Conservation (phyloP, 1,284 basidiomycete genomes). For the Puccinia triticina region DNA sequence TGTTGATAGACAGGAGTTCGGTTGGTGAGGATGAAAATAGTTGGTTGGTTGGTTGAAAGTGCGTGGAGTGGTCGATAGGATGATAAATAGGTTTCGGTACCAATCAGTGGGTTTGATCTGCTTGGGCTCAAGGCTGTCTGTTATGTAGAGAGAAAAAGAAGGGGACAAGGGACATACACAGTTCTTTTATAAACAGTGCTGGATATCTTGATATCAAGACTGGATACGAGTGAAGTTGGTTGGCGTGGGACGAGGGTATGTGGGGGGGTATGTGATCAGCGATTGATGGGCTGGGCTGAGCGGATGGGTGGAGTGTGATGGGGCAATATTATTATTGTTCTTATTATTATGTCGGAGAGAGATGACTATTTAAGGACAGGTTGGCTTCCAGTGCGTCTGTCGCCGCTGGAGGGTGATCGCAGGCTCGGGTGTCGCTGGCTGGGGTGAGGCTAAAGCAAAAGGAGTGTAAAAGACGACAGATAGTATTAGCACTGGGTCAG, state of each 20-base stretch:
- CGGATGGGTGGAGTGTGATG: neutral
- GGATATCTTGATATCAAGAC: neutral
- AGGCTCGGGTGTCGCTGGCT: too few relatives aligned
- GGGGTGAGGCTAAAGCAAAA: too few relatives aligned
- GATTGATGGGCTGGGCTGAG: neutral
- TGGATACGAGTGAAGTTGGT: neutral
- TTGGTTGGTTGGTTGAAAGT: neutral
- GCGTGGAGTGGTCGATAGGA: neutral
- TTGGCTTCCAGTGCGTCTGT: too few relatives aligned
- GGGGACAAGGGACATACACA: neutral
- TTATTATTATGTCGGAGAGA: too few relatives aligned
- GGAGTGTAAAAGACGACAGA: too few relatives aligned
- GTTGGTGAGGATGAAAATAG: neutral
- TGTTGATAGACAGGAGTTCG: constrained; percentile 3
- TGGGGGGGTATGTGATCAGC: neutral
- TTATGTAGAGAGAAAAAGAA: neutral
- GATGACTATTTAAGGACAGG: too few relatives aligned
- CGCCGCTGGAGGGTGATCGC: too few relatives aligned
- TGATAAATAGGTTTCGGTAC: neutral
- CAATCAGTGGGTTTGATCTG: neutral
- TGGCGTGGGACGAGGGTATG: neutral
- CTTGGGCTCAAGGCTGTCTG: too few relatives aligned
- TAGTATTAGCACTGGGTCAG: too few relatives aligned
- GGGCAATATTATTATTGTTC: too few relatives aligned
- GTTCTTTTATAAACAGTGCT: neutral